Conservation (phyloP, 2,329 filamentous ascomycete genomes). For the Akanthomyces uredinophilus region DNA sequence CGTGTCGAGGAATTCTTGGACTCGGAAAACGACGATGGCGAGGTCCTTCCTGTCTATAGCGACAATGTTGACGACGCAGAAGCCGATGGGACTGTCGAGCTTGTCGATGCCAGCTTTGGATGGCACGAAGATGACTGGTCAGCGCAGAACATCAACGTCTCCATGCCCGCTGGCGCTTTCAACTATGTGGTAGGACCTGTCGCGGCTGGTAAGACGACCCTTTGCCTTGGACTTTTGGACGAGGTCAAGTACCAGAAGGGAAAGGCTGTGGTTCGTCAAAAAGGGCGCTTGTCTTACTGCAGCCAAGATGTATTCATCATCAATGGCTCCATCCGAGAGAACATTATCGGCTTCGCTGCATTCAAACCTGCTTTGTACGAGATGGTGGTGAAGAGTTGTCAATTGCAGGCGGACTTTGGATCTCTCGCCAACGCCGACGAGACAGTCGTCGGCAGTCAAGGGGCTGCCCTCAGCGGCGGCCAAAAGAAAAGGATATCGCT, state of each 20-base stretch:
- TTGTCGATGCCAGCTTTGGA: neutral
- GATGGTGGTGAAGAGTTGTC: constrained; percentile 21
- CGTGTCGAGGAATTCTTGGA: neutral
- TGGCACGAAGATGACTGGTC: neutral
- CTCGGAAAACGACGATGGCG: constrained; percentile 2
- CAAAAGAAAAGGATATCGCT: constrained; percentile 28
- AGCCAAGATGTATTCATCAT: constrained; percentile 22
- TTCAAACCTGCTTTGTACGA: constrained; percentile 21
- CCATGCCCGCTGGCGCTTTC: neutral
- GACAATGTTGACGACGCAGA: neutral
- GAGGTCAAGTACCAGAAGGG: neutral
- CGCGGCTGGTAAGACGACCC: constrained; percentile 27
- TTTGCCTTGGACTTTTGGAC: constrained; percentile 3
- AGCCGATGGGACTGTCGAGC: neutral
- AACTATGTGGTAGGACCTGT: constrained; percentile 22
- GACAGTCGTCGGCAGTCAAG: constrained; percentile 28
- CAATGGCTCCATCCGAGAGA: constrained; percentile 22
- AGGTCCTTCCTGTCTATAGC: neutral
- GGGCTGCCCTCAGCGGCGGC: constrained; percentile 30
- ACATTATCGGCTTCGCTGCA: constrained; percentile 20
- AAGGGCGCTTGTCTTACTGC: constrained; percentile 17
- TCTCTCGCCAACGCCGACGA: constrained; percentile 27
- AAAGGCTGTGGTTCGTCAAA: neutral
- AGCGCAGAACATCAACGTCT: neutral
- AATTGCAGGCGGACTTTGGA: constrained; percentile 14